Conservation (phyloP, 1,139 yeast species). For the Suhomyces maxii region DNA sequence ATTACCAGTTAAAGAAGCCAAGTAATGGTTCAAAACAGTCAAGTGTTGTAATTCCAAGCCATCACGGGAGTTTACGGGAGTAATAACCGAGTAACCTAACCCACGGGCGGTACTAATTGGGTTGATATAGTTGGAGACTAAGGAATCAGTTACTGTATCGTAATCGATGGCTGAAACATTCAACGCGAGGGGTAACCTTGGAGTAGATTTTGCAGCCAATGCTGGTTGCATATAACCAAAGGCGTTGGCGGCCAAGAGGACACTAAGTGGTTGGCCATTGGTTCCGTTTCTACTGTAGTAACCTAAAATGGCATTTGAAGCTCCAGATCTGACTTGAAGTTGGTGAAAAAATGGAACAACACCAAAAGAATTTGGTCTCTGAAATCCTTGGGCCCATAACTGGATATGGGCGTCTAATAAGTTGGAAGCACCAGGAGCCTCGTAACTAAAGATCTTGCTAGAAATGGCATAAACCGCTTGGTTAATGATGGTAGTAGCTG, state of each 20-base stretch:
- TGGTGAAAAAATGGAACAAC: constrained; percentile 57
- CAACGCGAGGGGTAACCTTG: constrained; percentile 61
- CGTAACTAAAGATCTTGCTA: constrained; percentile 68
- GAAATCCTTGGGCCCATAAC: constrained; percentile 58
- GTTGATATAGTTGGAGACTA: constrained; percentile 67
- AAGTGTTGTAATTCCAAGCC: constrained; percentile 66
- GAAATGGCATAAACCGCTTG: constrained; percentile 66
- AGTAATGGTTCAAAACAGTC: constrained; percentile 63
- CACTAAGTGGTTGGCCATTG: constrained; percentile 43
- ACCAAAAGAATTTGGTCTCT: constrained; percentile 54
- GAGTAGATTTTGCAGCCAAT: constrained; percentile 37
- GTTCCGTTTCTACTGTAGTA: constrained; percentile 51
- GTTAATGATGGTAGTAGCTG: constrained; percentile 65
- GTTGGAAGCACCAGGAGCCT: constrained; percentile 60
- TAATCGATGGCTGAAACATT: constrained; percentile 76
- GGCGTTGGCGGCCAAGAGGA: constrained; percentile 68
- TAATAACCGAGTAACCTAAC: constrained; percentile 68
- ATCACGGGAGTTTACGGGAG: constrained; percentile 55
- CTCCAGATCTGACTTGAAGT: constrained; percentile 82
- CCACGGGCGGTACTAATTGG: constrained; percentile 64
- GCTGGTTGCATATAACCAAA: constrained; percentile 65
- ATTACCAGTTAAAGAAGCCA: constrained; percentile 52
- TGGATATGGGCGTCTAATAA: constrained; percentile 60
- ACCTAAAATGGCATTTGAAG: constrained; percentile 78
- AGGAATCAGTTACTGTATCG: constrained; percentile 48